These are phyloP conservation scores for Jackrogersella multiformis DNA, from an alignment of 495 filamentous ascomycete genomes.

Conservation along the genomic window DNA sequence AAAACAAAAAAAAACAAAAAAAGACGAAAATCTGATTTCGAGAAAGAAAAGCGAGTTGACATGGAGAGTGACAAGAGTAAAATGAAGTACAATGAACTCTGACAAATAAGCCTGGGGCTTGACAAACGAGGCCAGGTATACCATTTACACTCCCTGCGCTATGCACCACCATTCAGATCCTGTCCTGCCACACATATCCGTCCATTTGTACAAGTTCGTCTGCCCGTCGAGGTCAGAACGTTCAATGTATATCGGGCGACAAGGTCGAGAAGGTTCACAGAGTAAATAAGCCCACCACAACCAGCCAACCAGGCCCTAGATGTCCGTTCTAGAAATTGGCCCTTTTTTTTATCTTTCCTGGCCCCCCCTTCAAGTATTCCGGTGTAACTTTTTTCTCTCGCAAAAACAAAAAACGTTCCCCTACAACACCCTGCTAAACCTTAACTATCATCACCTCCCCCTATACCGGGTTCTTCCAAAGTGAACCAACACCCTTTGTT, in stretches of 20 bases:
- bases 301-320: slow-evolving; percentile 50
- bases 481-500: slow-evolving; percentile 42
- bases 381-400: slow-evolving; percentile 48
- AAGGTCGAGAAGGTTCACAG: slow-evolving; percentile 43
- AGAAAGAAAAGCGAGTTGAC: slow-evolving; percentile 13
- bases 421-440: slow-evolving; percentile 41
- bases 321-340: slow-evolving; percentile 52
- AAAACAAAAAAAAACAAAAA: neutral
- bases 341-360: slow-evolving; percentile 59
- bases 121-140: slow-evolving; percentile 65
- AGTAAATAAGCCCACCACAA: slow-evolving; percentile 42
- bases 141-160: slow-evolving; percentile 71
- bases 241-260: slow-evolving; percentile 48
- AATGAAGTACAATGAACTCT: slow-evolving; percentile 31
- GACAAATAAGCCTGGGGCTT: slow-evolving; percentile 36
- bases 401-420: slow-evolving; percentile 36
- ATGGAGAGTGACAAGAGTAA: slow-evolving; percentile 18
- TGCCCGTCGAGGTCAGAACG: slow-evolving; percentile 45
- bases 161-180: slow-evolving; percentile 59
- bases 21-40: neutral
- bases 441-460: slow-evolving; percentile 35
- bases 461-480: slow-evolving; percentile 48
- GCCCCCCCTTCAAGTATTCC: slow-evolving; percentile 46
- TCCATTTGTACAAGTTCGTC: slow-evolving; percentile 51
- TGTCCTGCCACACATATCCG: slow-evolving; percentile 46